Evolutionary conservation across 2,329 filamentous ascomycete species (phyloP).

Genomic region (Lithohypha guttulata): DNA sequence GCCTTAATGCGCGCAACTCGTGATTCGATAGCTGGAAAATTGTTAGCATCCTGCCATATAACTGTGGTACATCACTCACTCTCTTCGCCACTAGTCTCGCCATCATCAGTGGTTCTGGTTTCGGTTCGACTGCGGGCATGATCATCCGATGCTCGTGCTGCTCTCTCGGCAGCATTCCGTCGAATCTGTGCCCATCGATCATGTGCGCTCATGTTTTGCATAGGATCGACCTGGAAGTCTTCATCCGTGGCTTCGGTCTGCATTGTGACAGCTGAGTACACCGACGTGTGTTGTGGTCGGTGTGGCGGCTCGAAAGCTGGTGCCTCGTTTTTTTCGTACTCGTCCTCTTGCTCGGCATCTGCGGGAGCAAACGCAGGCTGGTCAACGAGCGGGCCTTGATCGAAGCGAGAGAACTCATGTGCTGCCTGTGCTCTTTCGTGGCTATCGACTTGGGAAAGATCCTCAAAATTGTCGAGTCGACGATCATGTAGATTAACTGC

Average conservation of each 20-base stretch:
- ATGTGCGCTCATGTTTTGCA: constrained; percentile 31
- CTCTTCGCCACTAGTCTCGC: constrained; percentile 92
- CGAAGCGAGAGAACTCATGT: constrained; percentile 55
- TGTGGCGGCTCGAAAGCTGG: constrained; percentile 10
- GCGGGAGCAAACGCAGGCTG: constrained; percentile 72
- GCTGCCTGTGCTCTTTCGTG: constrained; percentile 36
- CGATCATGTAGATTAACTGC: constrained; percentile 27
- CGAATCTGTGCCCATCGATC: constrained; percentile 95
- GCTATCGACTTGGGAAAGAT: constrained; percentile 50
- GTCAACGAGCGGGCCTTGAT: constrained; percentile 78
- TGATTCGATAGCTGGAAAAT: constrained; percentile 71
- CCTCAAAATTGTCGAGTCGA: constrained; percentile 44
- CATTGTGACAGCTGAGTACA: constrained; percentile 10
- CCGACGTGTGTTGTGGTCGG: constrained; percentile 20
- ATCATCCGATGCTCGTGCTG: constrained; percentile 56
- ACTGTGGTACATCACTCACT: constrained; percentile 47
- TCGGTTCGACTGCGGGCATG: constrained; percentile 43
- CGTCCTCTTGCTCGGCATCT: constrained; percentile 33
- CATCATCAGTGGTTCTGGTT: constrained; percentile 57
- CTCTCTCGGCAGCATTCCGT: constrained; percentile 82
- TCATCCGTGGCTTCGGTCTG: constrained; percentile 15
- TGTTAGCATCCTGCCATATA: constrained; percentile 21
- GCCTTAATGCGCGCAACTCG: constrained; percentile 97
- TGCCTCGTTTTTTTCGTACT: constrained; percentile 8
- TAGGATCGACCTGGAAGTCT: constrained; percentile 20